A percentile compares a stretch with the other conserved stretches of the same genome.
phyloP scores from a whole-genome alignment of 1,284 basidiomycete genomes.

The Rhodotorula mucilaginosa region DNA sequence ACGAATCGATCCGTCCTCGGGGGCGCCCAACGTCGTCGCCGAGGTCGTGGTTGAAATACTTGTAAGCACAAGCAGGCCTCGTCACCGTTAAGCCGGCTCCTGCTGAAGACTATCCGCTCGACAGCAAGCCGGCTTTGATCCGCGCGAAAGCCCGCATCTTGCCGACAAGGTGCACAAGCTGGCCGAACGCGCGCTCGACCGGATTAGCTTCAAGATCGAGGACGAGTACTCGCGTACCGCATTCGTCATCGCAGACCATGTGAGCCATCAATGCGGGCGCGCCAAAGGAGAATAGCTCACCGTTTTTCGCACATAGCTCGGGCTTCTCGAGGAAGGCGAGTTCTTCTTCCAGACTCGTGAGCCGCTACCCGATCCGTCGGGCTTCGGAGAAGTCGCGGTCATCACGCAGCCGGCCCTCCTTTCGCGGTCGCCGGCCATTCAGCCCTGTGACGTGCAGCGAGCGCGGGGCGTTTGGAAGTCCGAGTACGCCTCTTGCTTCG shows the following conservation, averaged over 20 bases:
- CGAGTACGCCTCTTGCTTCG: conserved; percentile 36
- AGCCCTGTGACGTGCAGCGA: conserved; percentile 45
- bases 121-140: conserved; percentile 42
- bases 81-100: too few species aligned
- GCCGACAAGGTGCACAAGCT: conserved; percentile 28
- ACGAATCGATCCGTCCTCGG: conserved; percentile 36
- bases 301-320: conserved; percentile 26
- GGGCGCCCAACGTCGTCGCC: conserved; percentile 39
- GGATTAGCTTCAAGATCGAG: conserved; percentile 16
- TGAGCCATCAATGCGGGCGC: too few species aligned
- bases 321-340: conserved; percentile 42
- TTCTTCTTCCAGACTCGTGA: conserved; percentile 44
- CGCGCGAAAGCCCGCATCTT: conserved; percentile 29
- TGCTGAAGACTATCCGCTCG: too few species aligned
- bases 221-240: conserved; percentile 27
- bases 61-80: background rate
- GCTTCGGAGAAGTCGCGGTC: conserved; percentile 18
- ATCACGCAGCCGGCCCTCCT: conserved; percentile 43
- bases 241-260: conserved; percentile 33
- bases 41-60: conserved; percentile 45
- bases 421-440: conserved; percentile 43
- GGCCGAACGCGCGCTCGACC: background rate
- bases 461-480: conserved; percentile 40
- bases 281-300: too few species aligned
- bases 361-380: conserved; percentile 30